These are phyloP conservation scores for Carex parvula DNA, from an alignment of 176 grass and related monocot species.

Conservation along the genomic window DNA sequence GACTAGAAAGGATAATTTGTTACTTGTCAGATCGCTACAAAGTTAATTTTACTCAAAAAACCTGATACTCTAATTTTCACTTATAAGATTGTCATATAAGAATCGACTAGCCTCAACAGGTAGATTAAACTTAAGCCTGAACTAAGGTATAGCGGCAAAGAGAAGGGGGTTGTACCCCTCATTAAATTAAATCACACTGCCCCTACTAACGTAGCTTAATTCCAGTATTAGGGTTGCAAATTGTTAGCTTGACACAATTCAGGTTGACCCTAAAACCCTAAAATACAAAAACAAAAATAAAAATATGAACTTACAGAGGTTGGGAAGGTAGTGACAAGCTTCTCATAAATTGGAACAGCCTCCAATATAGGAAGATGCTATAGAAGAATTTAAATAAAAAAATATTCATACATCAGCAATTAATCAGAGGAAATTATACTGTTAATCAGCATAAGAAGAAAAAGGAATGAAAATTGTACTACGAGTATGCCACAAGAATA, in stretches of 20 bases:
- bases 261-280: background rate
- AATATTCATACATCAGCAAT: background rate
- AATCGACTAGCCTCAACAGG: background rate
- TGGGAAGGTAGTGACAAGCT: slow-evolving; percentile 72
- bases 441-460: background rate
- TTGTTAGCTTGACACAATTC: too few relatives aligned
- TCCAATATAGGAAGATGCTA: slow-evolving; percentile 68
- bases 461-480: background rate
- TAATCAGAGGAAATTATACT: background rate
- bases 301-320: slow-evolving; percentile 52
- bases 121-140: background rate
- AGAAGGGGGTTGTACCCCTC: too few relatives aligned
- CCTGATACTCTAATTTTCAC: background rate
- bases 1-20: slow-evolving; percentile 32
- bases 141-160: too few relatives aligned
- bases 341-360: slow-evolving; percentile 78
- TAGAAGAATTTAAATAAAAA: background rate
- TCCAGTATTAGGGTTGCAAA: too few relatives aligned
- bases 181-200: too few relatives aligned
- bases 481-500: too few relatives aligned
- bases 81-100: background rate
- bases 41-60: background rate
- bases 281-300: background rate
- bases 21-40: background rate
- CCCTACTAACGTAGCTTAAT: too few relatives aligned